Conservation (phyloP, 148 eudicot species). For the Silene conica region DNA sequence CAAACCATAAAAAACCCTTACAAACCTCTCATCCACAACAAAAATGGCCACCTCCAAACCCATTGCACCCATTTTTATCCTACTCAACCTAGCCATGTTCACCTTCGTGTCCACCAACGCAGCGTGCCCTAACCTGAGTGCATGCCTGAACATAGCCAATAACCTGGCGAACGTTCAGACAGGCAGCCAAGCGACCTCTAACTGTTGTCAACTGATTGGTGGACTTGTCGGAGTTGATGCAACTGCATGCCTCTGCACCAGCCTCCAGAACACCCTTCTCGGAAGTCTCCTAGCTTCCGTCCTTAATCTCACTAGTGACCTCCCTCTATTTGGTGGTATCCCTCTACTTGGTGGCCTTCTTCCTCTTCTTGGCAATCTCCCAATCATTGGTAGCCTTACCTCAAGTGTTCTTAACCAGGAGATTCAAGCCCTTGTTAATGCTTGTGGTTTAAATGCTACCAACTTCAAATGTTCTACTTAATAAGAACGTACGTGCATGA, state of each 20-base stretch:
- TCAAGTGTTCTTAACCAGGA: not conserved
- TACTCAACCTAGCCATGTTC: constrained; percentile 20
- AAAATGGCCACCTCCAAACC: constrained; percentile 12
- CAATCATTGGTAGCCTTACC: not conserved
- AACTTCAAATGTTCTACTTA: constrained; percentile 2
- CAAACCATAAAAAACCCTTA: too few relatives aligned
- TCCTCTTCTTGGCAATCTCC: not conserved
- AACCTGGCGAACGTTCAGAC: not conserved
- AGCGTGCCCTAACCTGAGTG: constrained; percentile 14
- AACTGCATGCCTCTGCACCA: constrained; percentile 8
- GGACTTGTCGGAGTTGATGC: not conserved
- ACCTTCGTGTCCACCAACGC: constrained; percentile 10
- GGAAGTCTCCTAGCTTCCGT: not conserved
- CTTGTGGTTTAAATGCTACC: not conserved
- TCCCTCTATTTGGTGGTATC: constrained; percentile 1
- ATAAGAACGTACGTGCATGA: not conserved
- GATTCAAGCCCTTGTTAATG: not conserved
- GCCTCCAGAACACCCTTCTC: not conserved
- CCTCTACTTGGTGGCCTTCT: not conserved
- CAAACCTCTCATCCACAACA: not conserved
- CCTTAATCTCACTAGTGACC: not conserved
- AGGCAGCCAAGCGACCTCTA: not conserved
- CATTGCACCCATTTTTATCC: not conserved
- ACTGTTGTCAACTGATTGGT: not conserved
- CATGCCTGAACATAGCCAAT: constrained; percentile 6